Percentiles rank a stretch among this genome's conserved stretches.
Conservation (phyloP, 208 protist species). For the Acanthamoeba triangularis region DNA sequence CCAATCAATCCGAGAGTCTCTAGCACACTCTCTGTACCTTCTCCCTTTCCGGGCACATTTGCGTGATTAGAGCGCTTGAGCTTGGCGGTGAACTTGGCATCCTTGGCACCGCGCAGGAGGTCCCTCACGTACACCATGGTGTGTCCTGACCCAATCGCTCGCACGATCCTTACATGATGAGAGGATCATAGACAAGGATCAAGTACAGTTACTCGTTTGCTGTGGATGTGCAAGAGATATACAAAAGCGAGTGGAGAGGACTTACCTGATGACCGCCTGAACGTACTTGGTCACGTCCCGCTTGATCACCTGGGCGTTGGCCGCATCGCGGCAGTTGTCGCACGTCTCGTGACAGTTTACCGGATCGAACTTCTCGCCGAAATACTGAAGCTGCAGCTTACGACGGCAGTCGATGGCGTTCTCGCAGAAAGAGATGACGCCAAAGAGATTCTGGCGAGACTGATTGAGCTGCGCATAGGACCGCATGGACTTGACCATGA, state of each 20-base stretch:
- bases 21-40: background rate
- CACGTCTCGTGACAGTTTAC: constrained; percentile 63
- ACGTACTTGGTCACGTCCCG: constrained; percentile 32
- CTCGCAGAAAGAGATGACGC: constrained; percentile 63
- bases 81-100: constrained; percentile 29
- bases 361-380: constrained; percentile 73
- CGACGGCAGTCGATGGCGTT: constrained; percentile 65
- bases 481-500: constrained; percentile 44
- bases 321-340: constrained; percentile 67
- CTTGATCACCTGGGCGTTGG: background rate
- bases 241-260: background rate
- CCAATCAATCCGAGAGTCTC: background rate
- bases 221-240: background rate
- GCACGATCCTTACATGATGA: background rate
- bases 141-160: background rate
- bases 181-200: too few species aligned
- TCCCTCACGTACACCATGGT: constrained; percentile 45
- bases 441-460: constrained; percentile 63
- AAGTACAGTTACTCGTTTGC: background rate
- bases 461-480: constrained; percentile 55
- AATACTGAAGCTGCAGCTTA: constrained; percentile 75
- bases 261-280: background rate
- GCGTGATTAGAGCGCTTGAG: background rate
- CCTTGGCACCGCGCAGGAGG: constrained; percentile 19
- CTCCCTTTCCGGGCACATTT: constrained; percentile 2